Base-by-base conservation (phyloP, 768 basidiomycete species). In the Naganishia onofrii region DNA sequence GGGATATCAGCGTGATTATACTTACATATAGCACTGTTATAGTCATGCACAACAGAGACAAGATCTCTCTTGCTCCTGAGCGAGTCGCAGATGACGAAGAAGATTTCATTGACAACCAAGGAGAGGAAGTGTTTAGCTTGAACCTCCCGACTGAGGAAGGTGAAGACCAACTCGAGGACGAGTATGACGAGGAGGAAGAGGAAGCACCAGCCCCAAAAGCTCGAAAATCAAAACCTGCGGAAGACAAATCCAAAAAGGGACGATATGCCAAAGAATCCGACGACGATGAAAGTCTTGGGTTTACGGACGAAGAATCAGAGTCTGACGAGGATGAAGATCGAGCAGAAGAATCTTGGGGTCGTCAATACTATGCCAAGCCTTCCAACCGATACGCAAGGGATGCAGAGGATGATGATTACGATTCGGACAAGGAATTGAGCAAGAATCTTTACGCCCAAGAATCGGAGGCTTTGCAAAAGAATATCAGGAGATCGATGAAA, bases 401-500 rank as follows among this genome's bases (percentile, higher is more conserved):
- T 32, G 74, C 70, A 3, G 90, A 90, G 4, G 92, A 92, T 78
- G 91, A 90, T 36, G 88, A 79, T 19, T 66, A 71, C 6, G 65
- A 67, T 46, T 42, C 51, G 48, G 66, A 67, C 28, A 70, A 73
- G 44, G 91, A 91, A 65, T 89, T 89, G 44, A 90, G 91, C 74
- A 89, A 94, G 76, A 89, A 90, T 73, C 82, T 95, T 60, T 93
- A 97, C 76, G 91, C 92, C 78, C 88, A 89, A 77, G 93, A 97
- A 79, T 91, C 90, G 8, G 87, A 82, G 74, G 84, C 91, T 69
- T 81, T 95, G 54, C 94, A 95, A 79, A 80, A 82, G 44, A 93
- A 91, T 81, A 83, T 86, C 28, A 84, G 89, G 36, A 89, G 91
- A 73, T 85, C 81, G 13, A 84, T 95, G 10, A 70, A 69, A 84